These are phyloP conservation scores for Suillus tomentosus DNA, from an alignment of 768 basidiomycete genomes.

Conservation along the genomic window DNA sequence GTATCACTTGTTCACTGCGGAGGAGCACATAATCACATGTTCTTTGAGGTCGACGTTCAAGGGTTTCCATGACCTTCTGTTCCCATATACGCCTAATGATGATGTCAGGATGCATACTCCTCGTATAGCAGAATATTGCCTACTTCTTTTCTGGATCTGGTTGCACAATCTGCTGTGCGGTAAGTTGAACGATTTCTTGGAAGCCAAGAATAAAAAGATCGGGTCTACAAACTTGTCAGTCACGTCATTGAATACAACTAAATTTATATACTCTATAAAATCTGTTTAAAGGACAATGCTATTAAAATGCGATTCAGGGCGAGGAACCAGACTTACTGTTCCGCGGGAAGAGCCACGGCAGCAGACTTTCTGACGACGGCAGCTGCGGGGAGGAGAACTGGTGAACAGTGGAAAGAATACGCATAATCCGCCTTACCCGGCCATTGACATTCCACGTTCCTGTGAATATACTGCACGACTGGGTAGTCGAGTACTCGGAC, in stretches of 20 bases:
- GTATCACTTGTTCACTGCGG: constrained; percentile 84
- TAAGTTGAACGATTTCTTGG: constrained; percentile 97
- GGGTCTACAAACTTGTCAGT: constrained; percentile 50
- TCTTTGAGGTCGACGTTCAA: constrained; percentile 70
- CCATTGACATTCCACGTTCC: constrained; percentile 99
- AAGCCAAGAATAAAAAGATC: constrained; percentile 92
- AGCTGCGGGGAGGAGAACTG: constrained; percentile 31
- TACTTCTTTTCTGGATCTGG: constrained; percentile 92
- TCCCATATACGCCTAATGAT: constrained; percentile 81
- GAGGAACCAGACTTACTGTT: constrained; percentile 53
- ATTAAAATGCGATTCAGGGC: constrained; percentile 7
- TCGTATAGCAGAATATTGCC: constrained; percentile 15
- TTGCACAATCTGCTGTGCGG: constrained; percentile 96
- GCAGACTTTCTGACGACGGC: constrained; percentile 77
- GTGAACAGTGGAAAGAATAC: constrained; percentile 8
- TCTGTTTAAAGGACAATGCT: constrained; percentile 15
- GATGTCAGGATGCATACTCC: not conserved
- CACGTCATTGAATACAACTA: constrained; percentile 23
- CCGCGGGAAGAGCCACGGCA: constrained; percentile 90
- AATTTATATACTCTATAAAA: constrained; percentile 22
- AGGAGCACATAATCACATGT: constrained; percentile 79
- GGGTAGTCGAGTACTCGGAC: constrained; percentile 81
- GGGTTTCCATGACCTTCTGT: constrained; percentile 71
- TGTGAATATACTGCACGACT: constrained; percentile 71
- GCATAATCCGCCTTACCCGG: constrained; percentile 49